Conservation (phyloP, 1,284 basidiomycete species). For the Ustilago hordei region DNA sequence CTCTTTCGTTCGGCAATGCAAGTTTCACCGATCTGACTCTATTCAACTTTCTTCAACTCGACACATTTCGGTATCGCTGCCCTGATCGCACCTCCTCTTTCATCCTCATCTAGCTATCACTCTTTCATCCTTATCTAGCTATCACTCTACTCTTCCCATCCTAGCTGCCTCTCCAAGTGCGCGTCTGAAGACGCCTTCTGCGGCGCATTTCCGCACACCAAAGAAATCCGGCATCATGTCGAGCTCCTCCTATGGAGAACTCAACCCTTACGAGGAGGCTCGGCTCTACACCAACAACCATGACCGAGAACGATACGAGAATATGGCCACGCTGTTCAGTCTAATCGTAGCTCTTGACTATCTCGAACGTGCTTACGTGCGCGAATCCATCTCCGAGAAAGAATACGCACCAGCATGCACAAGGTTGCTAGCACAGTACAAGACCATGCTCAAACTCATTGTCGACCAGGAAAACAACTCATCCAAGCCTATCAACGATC, state of each 20-base stretch:
- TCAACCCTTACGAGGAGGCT: slow-evolving; percentile 77
- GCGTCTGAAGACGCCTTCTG: not conserved
- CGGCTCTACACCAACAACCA: slow-evolving; percentile 87
- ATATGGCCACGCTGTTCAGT: slow-evolving; percentile 88
- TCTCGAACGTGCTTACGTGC: slow-evolving; percentile 92
- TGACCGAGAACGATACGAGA: slow-evolving; percentile 89
- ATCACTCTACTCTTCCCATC: not conserved
- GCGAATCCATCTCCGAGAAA: slow-evolving; percentile 85
- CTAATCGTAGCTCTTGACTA: slow-evolving; percentile 93
- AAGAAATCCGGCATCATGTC: slow-evolving; percentile 22
- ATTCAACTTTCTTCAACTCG: too few species aligned
- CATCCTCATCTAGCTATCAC: not conserved
- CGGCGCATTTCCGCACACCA: not conserved
- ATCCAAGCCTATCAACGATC: slow-evolving; percentile 48
- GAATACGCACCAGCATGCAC: slow-evolving; percentile 98
- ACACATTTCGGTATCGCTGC: too few species aligned
- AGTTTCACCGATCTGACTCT: not conserved
- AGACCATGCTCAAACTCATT: slow-evolving; percentile 94
- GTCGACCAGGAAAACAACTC: slow-evolving; percentile 77
- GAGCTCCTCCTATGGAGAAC: slow-evolving; percentile 40
- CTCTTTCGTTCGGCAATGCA: not conserved
- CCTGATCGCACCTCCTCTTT: too few species aligned
- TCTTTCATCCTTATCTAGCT: not conserved
- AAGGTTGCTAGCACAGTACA: slow-evolving; percentile 90
- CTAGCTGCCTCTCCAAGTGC: not conserved